A percentile compares a stretch with the other conserved stretches of the same genome.
phyloP scores from a whole-genome alignment of 2,329 filamentous ascomycete species.

The Ceratocystis alfenasii region DNA sequence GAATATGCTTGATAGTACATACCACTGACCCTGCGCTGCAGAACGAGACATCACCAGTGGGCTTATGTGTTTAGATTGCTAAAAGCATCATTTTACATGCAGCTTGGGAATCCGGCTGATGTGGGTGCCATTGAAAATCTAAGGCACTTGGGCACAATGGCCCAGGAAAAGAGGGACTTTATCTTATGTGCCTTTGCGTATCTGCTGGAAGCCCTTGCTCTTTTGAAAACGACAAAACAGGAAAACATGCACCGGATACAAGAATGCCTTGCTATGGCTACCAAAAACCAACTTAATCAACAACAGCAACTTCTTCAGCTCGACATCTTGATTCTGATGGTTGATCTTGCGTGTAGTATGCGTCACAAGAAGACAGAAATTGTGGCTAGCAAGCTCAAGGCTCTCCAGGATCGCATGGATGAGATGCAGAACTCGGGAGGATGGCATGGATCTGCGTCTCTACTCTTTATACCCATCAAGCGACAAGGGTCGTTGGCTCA shows the following conservation, averaged over 20 bases:
- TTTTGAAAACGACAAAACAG: slow-evolving; percentile 51
- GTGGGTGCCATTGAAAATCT: slow-evolving; percentile 55
- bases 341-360: slow-evolving; percentile 60
- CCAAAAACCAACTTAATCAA: slow-evolving; percentile 57
- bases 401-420: slow-evolving; percentile 52
- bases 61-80: slow-evolving; percentile 65
- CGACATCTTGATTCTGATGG: slow-evolving; percentile 50
- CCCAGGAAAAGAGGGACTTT: slow-evolving; percentile 48
- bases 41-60: slow-evolving; percentile 58
- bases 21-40: slow-evolving; percentile 26
- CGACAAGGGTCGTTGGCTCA: slow-evolving; percentile 31
- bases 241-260: slow-evolving; percentile 61
- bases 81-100: slow-evolving; percentile 56
- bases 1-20: slow-evolving; percentile 22
- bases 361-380: slow-evolving; percentile 48
- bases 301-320: slow-evolving; percentile 55
- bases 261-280: slow-evolving; percentile 58
- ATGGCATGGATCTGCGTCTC: slow-evolving; percentile 38
- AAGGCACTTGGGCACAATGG: slow-evolving; percentile 48
- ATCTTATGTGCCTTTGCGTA: slow-evolving; percentile 54
- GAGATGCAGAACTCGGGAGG: slow-evolving; percentile 35
- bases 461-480: slow-evolving; percentile 45
- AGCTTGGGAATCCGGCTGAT: slow-evolving; percentile 49
- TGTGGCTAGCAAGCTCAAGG: slow-evolving; percentile 47
- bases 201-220: slow-evolving; percentile 56